Conservation (phyloP, 331 rosid species). For the Dryas integrifolia region DNA sequence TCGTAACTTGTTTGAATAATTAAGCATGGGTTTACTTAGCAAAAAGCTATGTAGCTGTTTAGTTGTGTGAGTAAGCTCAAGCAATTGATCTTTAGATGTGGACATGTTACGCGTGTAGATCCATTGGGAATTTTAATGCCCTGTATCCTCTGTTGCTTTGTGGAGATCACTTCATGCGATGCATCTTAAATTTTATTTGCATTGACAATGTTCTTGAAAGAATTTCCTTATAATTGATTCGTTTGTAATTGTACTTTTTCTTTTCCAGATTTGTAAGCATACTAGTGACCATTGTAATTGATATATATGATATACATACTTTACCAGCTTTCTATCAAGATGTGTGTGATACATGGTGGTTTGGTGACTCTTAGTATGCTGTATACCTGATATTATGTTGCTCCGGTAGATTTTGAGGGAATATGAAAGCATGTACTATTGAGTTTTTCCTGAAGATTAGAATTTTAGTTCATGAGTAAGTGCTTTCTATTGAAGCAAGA, state of each 20-base stretch:
- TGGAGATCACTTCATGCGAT: neutral
- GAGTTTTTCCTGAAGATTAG: neutral
- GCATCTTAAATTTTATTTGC: neutral
- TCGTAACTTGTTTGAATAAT: neutral
- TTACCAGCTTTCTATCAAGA: neutral
- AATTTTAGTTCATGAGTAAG: neutral
- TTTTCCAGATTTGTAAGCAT: neutral
- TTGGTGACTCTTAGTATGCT: neutral
- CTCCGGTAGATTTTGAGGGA: neutral
- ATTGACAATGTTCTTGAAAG: neutral
- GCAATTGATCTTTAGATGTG: constrained; percentile 12
- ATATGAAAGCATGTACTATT: neutral
- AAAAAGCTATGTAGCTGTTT: constrained; percentile 11
- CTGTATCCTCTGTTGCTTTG: neutral
- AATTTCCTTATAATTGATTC: neutral
- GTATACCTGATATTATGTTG: neutral
- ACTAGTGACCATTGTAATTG: too few species aligned
- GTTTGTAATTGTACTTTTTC: neutral
- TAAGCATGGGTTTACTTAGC: neutral
- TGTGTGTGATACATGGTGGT: neutral
- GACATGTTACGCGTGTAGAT: constrained; percentile 9
- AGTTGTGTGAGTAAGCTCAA: constrained; percentile 1
- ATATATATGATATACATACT: neutral
- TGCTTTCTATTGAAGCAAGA: constrained; percentile 1
- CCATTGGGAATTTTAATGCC: constrained; percentile 5